These are phyloP conservation scores for Parathielavia hyrcaniae DNA, from an alignment of 495 filamentous ascomycete species.

Conservation along the genomic window DNA sequence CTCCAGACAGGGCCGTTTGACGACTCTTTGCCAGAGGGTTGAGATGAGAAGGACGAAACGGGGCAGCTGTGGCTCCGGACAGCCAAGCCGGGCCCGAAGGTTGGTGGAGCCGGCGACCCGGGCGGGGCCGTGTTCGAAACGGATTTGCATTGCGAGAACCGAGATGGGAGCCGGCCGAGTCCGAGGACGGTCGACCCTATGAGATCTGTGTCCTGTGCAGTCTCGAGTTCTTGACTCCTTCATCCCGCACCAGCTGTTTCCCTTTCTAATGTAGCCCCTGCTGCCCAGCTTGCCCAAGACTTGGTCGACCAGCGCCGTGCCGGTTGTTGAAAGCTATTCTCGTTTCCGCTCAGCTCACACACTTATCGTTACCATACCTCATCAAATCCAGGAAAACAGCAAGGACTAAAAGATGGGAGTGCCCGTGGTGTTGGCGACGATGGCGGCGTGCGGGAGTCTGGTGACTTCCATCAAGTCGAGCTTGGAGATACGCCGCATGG, in stretches of 20 bases:
- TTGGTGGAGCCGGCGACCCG: conserved; percentile 5
- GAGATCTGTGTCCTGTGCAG: neutral
- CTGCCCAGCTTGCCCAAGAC: no score
- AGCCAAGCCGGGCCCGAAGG: conserved; percentile 8
- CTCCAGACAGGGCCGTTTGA: neutral
- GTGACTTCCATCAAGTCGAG: conserved; percentile 28
- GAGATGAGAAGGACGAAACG: neutral
- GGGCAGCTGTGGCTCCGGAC: neutral
- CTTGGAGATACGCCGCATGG: conserved; percentile 26
- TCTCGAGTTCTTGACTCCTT: neutral
- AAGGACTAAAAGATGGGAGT: conserved; percentile 16
- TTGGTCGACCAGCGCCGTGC: neutral
- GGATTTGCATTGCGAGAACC: neutral
- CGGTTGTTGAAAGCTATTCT: neutral
- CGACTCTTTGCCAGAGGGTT: neutral
- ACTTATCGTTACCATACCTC: neutral
- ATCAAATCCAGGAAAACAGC: neutral
- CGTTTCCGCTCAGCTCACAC: neutral
- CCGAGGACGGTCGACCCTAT: neutral
- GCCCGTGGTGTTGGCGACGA: conserved; percentile 21
- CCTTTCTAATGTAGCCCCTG: conserved; percentile 9
- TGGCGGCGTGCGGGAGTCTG: conserved; percentile 24
- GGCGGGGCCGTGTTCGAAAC: neutral
- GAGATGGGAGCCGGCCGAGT: neutral
- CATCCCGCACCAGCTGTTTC: neutral